phyloP scores from a whole-genome alignment of 805 yeast species.

The Groenewaldozyma tartarivorans region DNA sequence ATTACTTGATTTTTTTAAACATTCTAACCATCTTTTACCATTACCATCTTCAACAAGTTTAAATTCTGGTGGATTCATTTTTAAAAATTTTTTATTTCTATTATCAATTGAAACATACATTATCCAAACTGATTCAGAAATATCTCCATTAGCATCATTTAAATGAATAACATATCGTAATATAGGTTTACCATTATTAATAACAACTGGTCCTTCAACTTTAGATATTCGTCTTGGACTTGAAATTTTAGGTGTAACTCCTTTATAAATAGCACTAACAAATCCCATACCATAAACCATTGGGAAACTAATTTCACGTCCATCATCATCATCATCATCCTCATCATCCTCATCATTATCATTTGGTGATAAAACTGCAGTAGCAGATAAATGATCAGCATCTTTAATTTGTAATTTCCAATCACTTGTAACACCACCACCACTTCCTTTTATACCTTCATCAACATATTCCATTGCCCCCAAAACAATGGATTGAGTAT shows the following conservation, averaged over 20 bases:
- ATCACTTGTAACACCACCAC: neutral
- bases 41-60: constrained; percentile 22
- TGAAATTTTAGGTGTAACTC: constrained; percentile 25
- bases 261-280: constrained; percentile 38
- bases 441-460: constrained; percentile 16
- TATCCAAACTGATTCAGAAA: constrained; percentile 38
- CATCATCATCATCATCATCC: constrained; percentile 3
- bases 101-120: constrained; percentile 38
- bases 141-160: constrained; percentile 43
- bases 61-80: constrained; percentile 41
- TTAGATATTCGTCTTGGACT: constrained; percentile 57
- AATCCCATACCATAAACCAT: constrained; percentile 56
- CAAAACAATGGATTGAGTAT: neutral
- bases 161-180: constrained; percentile 46
- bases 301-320: constrained; percentile 24
- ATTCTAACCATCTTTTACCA: neutral
- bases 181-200: neutral
- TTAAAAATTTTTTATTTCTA: constrained; percentile 28
- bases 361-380: constrained; percentile 7
- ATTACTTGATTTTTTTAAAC: neutral
- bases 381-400: constrained; percentile 17
- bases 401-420: constrained; percentile 2
- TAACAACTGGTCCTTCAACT: constrained; percentile 24
- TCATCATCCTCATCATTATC: neutral
- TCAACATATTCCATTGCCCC: constrained; percentile 18